phyloP scores from a whole-genome alignment of 73 alveolate species.

The Blepharisma japonicum region DNA sequence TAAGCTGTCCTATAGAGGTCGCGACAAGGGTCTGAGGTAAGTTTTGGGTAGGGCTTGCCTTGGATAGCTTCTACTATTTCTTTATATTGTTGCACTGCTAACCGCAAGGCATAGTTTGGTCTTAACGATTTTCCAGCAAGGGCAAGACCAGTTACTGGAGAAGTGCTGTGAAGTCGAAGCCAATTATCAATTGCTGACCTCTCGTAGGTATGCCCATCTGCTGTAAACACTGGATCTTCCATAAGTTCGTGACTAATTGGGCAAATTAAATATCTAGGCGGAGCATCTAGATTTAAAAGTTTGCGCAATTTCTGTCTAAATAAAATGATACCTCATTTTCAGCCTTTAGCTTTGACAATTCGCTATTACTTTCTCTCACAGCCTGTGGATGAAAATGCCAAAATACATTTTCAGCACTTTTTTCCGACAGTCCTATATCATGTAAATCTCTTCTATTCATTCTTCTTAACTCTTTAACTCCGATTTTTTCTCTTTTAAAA shows the following conservation, averaged over 20 bases:
- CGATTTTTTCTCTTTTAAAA: neutral
- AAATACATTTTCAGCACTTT: neutral
- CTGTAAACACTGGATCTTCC: constrained; percentile 83
- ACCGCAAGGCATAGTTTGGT: constrained; percentile 35
- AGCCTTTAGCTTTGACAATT: neutral
- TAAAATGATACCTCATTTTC: neutral
- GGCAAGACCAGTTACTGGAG: constrained; percentile 63
- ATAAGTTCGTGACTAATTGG: constrained; percentile 74
- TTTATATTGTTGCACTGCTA: constrained; percentile 7
- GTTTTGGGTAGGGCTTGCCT: neutral
- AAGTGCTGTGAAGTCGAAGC: constrained; percentile 54
- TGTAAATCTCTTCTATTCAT: neutral
- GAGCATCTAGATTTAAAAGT: neutral
- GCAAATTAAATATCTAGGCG: constrained; percentile 36
- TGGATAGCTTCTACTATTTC: neutral
- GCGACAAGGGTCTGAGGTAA: neutral
- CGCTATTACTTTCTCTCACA: neutral
- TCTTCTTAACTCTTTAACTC: neutral
- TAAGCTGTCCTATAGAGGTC: constrained; percentile 17
- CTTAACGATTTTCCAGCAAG: constrained; percentile 44
- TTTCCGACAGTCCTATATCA: neutral
- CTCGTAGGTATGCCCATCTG: constrained; percentile 84
- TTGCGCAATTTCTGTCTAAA: constrained; percentile 5
- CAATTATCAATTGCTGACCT: constrained; percentile 68
- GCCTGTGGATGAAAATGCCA: constrained; percentile 2